Evolutionary conservation across 2,329 filamentous ascomycete genomes (phyloP).

Genomic region (Setomelanomma holmii): DNA sequence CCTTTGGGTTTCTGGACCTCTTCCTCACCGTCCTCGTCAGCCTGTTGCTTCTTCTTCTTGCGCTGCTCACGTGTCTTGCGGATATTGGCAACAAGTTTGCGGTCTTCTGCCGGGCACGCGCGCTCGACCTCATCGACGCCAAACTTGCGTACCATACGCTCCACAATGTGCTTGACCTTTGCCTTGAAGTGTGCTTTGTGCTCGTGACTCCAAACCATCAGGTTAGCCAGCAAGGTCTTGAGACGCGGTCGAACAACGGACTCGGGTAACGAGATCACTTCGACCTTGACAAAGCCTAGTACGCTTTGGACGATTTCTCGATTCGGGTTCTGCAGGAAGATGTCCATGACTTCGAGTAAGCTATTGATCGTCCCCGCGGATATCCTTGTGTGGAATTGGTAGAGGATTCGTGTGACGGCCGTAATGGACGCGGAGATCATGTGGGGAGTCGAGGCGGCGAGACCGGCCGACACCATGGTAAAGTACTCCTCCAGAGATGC

Average conservation of each 20-base stretch:
- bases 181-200: slow-evolving; percentile 97
- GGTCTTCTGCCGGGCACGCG: slow-evolving; percentile 82
- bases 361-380: slow-evolving; percentile 76
- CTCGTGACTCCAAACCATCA: slow-evolving; percentile 96
- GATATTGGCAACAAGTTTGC: slow-evolving; percentile 91
- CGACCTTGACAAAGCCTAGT: slow-evolving; percentile 95
- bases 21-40: slow-evolving; percentile 63
- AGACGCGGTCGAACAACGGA: slow-evolving; percentile 81
- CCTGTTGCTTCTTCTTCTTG: slow-evolving; percentile 84
- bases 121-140: slow-evolving; percentile 81
- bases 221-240: slow-evolving; percentile 79
- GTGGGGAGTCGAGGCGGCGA: slow-evolving; percentile 90
- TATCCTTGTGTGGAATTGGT: slow-evolving; percentile 81
- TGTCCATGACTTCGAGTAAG: slow-evolving; percentile 90
- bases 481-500: slow-evolving; percentile 94
- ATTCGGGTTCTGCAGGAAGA: slow-evolving; percentile 96
- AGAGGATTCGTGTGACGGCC: slow-evolving; percentile 89
- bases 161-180: slow-evolving; percentile 97
- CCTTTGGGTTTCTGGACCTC: slow-evolving; percentile 55
- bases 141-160: slow-evolving; percentile 91
- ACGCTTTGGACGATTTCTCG: slow-evolving; percentile 95
- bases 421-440: slow-evolving; percentile 99
- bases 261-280: slow-evolving; percentile 82
- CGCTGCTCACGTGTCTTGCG: slow-evolving; percentile 91
- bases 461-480: slow-evolving; percentile 96